These are phyloP conservation scores for Peronospora destructor DNA, from an alignment of 352 stramenopile genomes.

Conservation along the genomic window DNA sequence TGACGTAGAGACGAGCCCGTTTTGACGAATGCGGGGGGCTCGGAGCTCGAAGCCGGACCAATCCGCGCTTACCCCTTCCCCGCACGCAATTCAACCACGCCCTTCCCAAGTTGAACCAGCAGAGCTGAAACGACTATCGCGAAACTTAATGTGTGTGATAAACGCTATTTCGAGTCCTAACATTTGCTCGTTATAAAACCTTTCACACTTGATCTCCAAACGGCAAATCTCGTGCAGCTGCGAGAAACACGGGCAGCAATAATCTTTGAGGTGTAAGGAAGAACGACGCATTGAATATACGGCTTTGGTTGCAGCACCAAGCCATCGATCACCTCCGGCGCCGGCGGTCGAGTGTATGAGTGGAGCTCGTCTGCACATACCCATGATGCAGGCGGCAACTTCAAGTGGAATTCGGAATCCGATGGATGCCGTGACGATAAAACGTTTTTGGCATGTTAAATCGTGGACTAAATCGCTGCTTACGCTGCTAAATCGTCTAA, in stretches of 20 bases:
- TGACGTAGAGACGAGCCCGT: conserved; percentile 4
- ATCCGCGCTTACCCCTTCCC: conserved; percentile 14
- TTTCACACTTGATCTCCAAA: conserved; percentile 10
- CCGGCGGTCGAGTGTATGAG: too few species aligned
- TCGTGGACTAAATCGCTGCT: conserved; percentile 4
- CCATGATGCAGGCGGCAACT: not conserved
- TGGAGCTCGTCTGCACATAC: not conserved
- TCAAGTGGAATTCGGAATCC: too few species aligned
- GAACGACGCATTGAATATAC: not conserved
- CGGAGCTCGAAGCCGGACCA: conserved; percentile 1
- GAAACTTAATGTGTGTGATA: conserved; percentile 14
- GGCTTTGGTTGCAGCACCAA: not conserved
- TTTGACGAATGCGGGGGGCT: not conserved
- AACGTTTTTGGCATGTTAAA: conserved; percentile 3
- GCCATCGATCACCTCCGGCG: not conserved
- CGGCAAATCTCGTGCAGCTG: conserved; percentile 20
- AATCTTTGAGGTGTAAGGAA: not conserved
- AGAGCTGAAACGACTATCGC: conserved; percentile 17
- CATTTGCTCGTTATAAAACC: not conserved
- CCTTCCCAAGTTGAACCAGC: conserved; percentile 26
- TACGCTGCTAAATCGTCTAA: conserved; percentile 15
- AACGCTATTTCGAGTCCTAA: not conserved
- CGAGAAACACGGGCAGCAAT: conserved; percentile 17
- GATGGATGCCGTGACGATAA: too few species aligned
- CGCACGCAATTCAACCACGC: conserved; percentile 25